Base-by-base conservation (phyloP, 768 basidiomycete species). In the Amanita exitialis region DNA sequence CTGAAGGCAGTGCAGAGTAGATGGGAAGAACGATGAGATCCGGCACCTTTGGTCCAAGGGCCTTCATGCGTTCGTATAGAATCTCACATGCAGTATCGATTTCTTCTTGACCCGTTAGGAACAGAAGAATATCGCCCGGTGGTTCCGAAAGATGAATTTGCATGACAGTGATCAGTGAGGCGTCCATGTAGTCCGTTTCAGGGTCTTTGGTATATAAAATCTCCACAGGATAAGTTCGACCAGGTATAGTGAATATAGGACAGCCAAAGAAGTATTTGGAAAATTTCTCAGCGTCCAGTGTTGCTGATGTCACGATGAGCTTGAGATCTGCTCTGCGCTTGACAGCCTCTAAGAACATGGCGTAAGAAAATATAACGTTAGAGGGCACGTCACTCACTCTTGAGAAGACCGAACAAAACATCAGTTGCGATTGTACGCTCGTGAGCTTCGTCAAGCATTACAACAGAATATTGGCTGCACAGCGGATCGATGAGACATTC, bases 171-270 rank as follows among this genome's bases (percentile, higher is more conserved):
- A 98, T 98, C 54, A 99, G 84, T 20, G 94, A 93, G 0, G 95
- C 94, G 58, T 98, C 96, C 51, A 99, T 80, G 67, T 99, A 99
- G 67, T 99, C 96, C 18, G 79, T 78, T 67, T 98, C 96, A 0
- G 96, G 96, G 61, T 99, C 96, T 65, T 98, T 98, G 58, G 95
- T 97, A 69, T 98, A 99, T n/a, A 98, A 73, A 27, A 89, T 78
- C 67, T 99, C 96, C 55, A 98, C 96, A 5, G 96, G 96, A 69
- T 90, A 98, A n/a, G 93, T 93, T 61, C 94, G 85, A 58, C 96
- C 96, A n/a, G 96, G 96, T 57, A 99, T 98, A 34, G 95, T 96
- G 76, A 98, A 98, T 67, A 99, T 98, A 25, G 96, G 95, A 66
- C 94, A 97, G 5, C 89, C 91, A 65, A 86, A 96, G 75, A 99